A percentile compares a stretch with the other conserved stretches of the same genome.
These are phyloP conservation scores for Hsuehochloa calcarea DNA, from an alignment of 176 grass and related monocot species.

Conservation along the genomic window DNA sequence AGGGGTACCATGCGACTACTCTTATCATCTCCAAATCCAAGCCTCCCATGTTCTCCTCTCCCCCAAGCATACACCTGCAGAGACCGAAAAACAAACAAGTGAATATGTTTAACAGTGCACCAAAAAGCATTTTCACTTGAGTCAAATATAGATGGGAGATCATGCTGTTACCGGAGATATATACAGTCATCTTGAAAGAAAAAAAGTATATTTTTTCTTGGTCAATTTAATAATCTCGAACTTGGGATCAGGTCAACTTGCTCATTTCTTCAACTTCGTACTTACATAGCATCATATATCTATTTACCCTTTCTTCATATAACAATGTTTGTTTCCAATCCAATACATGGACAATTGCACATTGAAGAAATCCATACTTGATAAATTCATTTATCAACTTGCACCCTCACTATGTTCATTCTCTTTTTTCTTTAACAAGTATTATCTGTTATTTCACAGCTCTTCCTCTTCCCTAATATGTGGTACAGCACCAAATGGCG, in stretches of 20 bases:
- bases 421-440: too few species aligned
- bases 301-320: not conserved
- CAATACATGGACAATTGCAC: not conserved
- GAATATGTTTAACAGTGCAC: not conserved
- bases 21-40: constrained; percentile 99
- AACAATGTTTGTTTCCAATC: constrained; percentile 4
- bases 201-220: not conserved
- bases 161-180: not conserved
- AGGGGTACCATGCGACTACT: constrained; percentile 98
- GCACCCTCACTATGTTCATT: not conserved
- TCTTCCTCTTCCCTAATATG: not conserved
- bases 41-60: constrained; percentile 96
- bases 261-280: constrained; percentile 6
- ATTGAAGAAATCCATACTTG: not conserved
- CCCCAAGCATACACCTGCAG: constrained; percentile 98
- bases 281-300: not conserved
- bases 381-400: constrained; percentile 11
- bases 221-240: not conserved
- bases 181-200: not conserved
- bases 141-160: not conserved
- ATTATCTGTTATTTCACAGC: not conserved
- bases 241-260: not conserved
- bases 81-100: constrained; percentile 9
- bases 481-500: not conserved
- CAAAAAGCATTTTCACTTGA: not conserved